Percentiles rank a stretch among this genome's conserved stretches.
These are phyloP conservation scores for Metarhizium rileyi DNA, from an alignment of 2,329 filamentous ascomycete genomes.

Conservation along the genomic window DNA sequence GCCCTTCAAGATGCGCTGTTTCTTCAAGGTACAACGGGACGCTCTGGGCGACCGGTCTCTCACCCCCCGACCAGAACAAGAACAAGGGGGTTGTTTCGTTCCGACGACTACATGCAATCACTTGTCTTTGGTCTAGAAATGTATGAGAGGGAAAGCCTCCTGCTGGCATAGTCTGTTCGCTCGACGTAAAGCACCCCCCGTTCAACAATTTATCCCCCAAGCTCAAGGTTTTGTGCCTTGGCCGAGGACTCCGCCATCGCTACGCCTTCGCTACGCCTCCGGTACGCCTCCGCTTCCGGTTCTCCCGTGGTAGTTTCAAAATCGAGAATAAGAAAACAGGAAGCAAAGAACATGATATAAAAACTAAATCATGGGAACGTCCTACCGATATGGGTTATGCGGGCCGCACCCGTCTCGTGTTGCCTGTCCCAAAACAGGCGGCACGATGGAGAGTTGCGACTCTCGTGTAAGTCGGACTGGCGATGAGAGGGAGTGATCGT, in stretches of 20 bases:
- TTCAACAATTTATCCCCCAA: neutral
- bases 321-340: neutral
- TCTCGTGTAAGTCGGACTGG: slow-evolving; percentile 2
- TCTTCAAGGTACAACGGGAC: neutral
- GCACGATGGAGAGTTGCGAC: slow-evolving; percentile 4
- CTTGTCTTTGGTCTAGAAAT: neutral
- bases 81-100: neutral
- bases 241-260: neutral
- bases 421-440: slow-evolving; percentile 2
- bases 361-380: neutral
- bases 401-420: neutral
- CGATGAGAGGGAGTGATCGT: slow-evolving; percentile 5
- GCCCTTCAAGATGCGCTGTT: slow-evolving; percentile 7
- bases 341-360: neutral
- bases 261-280: neutral
- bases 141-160: neutral
- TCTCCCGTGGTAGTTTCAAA: neutral
- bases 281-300: neutral
- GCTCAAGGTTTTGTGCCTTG: neutral
- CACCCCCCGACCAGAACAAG: neutral
- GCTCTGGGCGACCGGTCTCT: neutral
- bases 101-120: neutral
- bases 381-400: neutral
- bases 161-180: neutral
- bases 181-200: neutral